These are phyloP conservation scores for Taxawa tesnikishii DNA, from an alignment of 2,329 filamentous ascomycete genomes.

Conservation along the genomic window DNA sequence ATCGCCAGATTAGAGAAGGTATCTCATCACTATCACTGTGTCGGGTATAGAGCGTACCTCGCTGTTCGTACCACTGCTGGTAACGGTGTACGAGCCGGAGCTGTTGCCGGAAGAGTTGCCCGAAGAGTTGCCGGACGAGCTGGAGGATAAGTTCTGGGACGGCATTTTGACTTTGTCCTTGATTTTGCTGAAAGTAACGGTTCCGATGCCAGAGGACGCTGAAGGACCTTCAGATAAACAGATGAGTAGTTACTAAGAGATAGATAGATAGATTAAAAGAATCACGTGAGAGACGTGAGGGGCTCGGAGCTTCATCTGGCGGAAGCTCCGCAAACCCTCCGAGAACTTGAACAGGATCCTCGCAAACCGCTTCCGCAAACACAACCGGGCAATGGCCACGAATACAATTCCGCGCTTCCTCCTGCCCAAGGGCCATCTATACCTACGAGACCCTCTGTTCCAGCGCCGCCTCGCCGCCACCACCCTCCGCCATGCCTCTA, in stretches of 20 bases:
- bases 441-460: conserved; percentile 1
- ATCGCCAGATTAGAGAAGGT: no score
- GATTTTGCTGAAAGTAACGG: background rate
- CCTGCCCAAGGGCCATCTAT: background rate
- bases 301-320: background rate
- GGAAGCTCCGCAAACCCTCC: no score
- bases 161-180: background rate
- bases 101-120: conserved; percentile 7
- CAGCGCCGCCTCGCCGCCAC: conserved; percentile 9
- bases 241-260: background rate
- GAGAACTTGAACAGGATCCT: no score
- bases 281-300: background rate
- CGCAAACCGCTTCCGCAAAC: no score
- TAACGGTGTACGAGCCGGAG: conserved; percentile 4
- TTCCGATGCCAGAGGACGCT: background rate
- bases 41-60: conserved; percentile 32
- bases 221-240: background rate
- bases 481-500: conserved; percentile 17
- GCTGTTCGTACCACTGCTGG: conserved; percentile 43
- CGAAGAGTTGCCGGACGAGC: no score
- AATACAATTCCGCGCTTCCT: background rate
- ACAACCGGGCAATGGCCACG: background rate
- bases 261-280: background rate
- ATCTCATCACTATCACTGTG: conserved; percentile 1
- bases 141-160: background rate